Evolutionary conservation across 2,329 filamentous ascomycete species (phyloP), one percentile per base, ranked within the genome.

Genomic region (Aureobasidium sp.): DNA sequence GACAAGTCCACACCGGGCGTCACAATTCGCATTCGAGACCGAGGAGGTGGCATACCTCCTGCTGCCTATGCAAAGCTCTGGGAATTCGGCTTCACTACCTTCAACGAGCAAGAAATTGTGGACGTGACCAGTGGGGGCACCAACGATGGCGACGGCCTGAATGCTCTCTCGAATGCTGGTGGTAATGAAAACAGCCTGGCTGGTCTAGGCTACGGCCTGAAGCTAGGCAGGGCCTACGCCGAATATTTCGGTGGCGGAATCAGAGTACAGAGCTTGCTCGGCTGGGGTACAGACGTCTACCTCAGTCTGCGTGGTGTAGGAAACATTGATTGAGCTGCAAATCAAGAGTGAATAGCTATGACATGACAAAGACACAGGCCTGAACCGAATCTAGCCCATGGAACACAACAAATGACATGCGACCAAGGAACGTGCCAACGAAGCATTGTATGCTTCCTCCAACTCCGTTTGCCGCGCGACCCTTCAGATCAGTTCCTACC

Each of bases 221-320:
- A 93, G 1, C 71, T 98, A 19, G 90, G 90, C 50, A 79, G 93
- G 57, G 91, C 93, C 0, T 98, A 98, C 65, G 93, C 93, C 0
- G 91, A 98, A 73, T 98, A 97, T 64, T 98, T 98, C 74, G 93
- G 93, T 2, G 93, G 93, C 0, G 90, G 90, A 2, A 93, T 98
- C 55, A 84, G 84, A 4, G 84, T 98, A n/a, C 91, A 98, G 76
- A 96, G 89, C 66, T 71, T 97, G 41, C 93, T 89, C 74, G 91
- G 93, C 3, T 98, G 93, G 93, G 93, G 83, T 0, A 83, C 81
- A 3, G 81, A 85, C 70, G 80, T 84, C 1, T 85, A 84, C 67
- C 66, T 85, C 52, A 83, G 77, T 47, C 61, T 84, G 58, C 73
- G 79, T 59, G 80, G 80, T 0, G 79, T 84, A 51, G 80, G 79